These are phyloP conservation scores for Neurospora terricola DNA, from an alignment of 495 filamentous ascomycete species.

Conservation along the genomic window DNA sequence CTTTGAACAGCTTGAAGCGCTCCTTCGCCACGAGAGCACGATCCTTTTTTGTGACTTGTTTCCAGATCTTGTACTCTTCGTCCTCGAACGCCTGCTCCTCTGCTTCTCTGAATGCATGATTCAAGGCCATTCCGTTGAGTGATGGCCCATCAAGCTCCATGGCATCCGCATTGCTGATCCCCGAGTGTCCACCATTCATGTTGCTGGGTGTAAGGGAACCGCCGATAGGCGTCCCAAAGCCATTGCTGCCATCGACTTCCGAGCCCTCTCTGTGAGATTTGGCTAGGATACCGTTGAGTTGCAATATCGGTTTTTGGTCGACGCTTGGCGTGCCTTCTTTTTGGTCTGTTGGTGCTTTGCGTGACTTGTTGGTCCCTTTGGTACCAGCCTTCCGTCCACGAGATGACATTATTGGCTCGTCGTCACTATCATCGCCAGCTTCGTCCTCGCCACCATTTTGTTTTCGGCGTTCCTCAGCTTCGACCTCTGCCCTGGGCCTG, in stretches of 20 bases:
- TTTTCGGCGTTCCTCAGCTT: slow-evolving; percentile 85
- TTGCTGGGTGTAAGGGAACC: slow-evolving; percentile 70
- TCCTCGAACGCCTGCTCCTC: slow-evolving; percentile 56
- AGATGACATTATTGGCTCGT: slow-evolving; percentile 97
- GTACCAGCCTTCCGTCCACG: slow-evolving; percentile 83
- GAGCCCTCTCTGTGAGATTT: slow-evolving; percentile 39
- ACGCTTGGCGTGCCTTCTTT: slow-evolving; percentile 71
- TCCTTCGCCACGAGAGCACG: slow-evolving; percentile 74
- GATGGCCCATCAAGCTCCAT: slow-evolving; percentile 74
- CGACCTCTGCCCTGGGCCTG: slow-evolving; percentile 83
- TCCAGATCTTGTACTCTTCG: slow-evolving; percentile 93
- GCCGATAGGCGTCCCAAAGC: slow-evolving; percentile 70
- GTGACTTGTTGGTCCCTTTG: slow-evolving; percentile 62
- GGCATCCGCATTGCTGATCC: slow-evolving; percentile 60
- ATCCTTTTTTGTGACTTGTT: slow-evolving; percentile 95
- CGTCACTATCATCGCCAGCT: slow-evolving; percentile 81
- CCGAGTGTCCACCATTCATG: slow-evolving; percentile 50
- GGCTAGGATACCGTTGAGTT: slow-evolving; percentile 42
- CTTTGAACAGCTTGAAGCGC: slow-evolving; percentile 73
- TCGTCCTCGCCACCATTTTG: slow-evolving; percentile 71
- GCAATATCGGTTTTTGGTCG: slow-evolving; percentile 49
- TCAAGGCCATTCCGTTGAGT: slow-evolving; percentile 48
- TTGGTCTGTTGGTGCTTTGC: slow-evolving; percentile 65
- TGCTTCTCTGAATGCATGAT: slow-evolving; percentile 40
- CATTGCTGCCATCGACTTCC: slow-evolving; percentile 61